phyloP scores from a whole-genome alignment of 2,329 filamentous ascomycete species.

The Leptodontidium sp. region DNA sequence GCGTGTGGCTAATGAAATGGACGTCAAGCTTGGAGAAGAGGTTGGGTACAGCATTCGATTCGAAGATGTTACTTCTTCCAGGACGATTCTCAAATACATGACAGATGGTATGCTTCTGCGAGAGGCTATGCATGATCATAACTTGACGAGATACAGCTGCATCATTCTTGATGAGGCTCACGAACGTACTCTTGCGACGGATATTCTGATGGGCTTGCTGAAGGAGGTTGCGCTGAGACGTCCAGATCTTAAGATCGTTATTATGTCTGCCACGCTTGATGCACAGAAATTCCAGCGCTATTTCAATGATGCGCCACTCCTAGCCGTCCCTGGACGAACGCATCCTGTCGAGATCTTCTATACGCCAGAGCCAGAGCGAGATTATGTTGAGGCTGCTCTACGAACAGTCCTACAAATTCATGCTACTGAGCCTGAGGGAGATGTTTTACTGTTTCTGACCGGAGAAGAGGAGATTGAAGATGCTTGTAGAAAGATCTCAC shows the following conservation, averaged over 20 bases:
- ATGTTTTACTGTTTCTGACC: conserved; percentile 93
- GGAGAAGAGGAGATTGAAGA: conserved; percentile 99
- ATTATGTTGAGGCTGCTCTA: conserved; percentile 95
- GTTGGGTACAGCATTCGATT: conserved; percentile 99
- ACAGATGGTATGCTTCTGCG: conserved; percentile 98
- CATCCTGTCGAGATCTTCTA: conserved; percentile 99
- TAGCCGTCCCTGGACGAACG: conserved; percentile 93
- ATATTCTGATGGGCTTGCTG: conserved; percentile 95
- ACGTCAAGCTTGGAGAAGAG: conserved; percentile 90
- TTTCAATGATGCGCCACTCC: conserved; percentile 91
- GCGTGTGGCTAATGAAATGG: conserved; percentile 96
- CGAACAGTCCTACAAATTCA: conserved; percentile 97
- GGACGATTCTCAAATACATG: conserved; percentile 98
- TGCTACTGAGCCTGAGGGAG: conserved; percentile 88
- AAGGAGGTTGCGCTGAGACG: conserved; percentile 87
- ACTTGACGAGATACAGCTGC: conserved; percentile 91
- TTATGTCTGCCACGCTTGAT: conserved; percentile 98
- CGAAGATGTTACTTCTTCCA: conserved; percentile 89
- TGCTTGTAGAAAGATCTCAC: conserved; percentile 86
- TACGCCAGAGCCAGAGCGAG: conserved; percentile 92
- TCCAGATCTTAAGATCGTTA: conserved; percentile 94
- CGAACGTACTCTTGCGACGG: conserved; percentile 95
- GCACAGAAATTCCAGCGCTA: conserved; percentile 98
- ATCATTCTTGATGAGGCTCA: conserved; percentile 99
- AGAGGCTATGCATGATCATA: conserved; percentile 95